Percentiles rank a stretch among this genome's conserved stretches.
Conservation (phyloP, 2,329 filamentous ascomycete genomes). For the Cyphellophora europaea region DNA sequence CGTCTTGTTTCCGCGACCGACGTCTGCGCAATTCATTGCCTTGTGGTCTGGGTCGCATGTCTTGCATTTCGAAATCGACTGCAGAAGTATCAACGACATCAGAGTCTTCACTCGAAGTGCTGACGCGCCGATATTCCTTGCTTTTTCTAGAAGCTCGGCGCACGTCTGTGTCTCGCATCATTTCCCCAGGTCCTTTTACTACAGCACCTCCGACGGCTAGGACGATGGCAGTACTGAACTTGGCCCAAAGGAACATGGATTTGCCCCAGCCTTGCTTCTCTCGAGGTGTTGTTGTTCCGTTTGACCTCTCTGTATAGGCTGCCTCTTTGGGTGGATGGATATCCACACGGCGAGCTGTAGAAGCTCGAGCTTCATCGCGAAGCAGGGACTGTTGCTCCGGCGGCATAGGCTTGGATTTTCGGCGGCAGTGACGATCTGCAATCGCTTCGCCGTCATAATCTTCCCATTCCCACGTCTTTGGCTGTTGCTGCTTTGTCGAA, state of each 20-base stretch:
- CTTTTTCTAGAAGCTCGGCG: not conserved
- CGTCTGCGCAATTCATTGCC: not conserved
- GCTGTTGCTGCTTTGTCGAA: conserved; percentile 3
- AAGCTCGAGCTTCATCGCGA: not conserved
- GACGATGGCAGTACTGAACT: conserved; percentile 38
- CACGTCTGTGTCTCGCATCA: conserved; percentile 22
- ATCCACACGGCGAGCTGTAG: not conserved
- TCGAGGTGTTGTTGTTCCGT: not conserved
- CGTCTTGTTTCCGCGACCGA: not conserved
- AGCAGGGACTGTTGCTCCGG: not conserved
- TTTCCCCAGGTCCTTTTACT: conserved; percentile 33
- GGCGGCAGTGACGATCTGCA: conserved; percentile 9
- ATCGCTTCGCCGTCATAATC: conserved; percentile 17
- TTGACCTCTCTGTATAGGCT: not conserved
- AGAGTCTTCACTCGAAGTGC: not conserved
- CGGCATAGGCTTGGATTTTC: not conserved
- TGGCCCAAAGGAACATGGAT: conserved; percentile 35
- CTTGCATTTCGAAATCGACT: not conserved
- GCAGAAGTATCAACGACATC: not conserved
- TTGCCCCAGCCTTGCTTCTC: conserved; percentile 12
- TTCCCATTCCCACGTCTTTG: conserved; percentile 12
- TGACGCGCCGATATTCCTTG: not conserved
- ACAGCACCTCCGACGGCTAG: conserved; percentile 40
- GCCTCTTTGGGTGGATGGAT: not conserved
- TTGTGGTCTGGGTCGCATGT: not conserved